Evolutionary conservation across 768 basidiomycete species (phyloP).

Genomic region (Russula earlei): DNA sequence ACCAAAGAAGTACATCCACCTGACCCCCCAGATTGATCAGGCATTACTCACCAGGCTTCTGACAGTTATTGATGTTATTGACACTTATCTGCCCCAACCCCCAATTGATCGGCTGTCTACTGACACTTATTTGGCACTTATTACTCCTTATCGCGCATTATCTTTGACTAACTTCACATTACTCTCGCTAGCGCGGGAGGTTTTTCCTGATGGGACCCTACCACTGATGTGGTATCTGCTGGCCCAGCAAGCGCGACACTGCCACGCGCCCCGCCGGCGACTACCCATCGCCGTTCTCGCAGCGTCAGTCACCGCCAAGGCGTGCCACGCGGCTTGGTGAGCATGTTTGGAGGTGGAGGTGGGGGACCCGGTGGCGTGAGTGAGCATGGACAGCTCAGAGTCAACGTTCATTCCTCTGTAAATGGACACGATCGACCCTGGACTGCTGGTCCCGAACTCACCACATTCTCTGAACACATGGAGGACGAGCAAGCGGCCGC

Average conservation of each 20-base stretch:
- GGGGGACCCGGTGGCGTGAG: constrained; percentile 13
- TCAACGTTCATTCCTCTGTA: background rate
- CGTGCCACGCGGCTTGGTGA: constrained; percentile 44
- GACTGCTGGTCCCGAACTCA: constrained; percentile 59
- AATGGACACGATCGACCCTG: constrained; percentile 34
- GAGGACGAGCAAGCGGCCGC: constrained; percentile 28
- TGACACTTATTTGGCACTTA: too few species aligned
- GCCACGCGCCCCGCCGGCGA: constrained; percentile 66
- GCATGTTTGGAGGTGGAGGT: constrained; percentile 41
- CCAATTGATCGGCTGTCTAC: too few species aligned
- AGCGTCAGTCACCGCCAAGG: constrained; percentile 70
- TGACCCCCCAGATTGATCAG: too few species aligned
- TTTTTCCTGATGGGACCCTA: too few species aligned
- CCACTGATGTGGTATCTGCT: constrained; percentile 6
- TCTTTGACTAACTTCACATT: too few species aligned
- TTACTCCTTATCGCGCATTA: too few species aligned
- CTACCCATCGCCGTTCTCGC: constrained; percentile 74
- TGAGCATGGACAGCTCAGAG: constrained; percentile 18
- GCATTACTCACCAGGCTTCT: too few species aligned
- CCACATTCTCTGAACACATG: constrained; percentile 39
- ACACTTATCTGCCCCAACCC: too few species aligned
- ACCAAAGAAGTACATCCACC: too few species aligned
- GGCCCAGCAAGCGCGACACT: constrained; percentile 28
- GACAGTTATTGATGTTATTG: too few species aligned
- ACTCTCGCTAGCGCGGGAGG: too few species aligned